Evolutionary conservation across 2,329 filamentous ascomycete genomes (phyloP), one percentile per base, ranked within the genome.

Genomic region (Colletotrichum karsti): DNA sequence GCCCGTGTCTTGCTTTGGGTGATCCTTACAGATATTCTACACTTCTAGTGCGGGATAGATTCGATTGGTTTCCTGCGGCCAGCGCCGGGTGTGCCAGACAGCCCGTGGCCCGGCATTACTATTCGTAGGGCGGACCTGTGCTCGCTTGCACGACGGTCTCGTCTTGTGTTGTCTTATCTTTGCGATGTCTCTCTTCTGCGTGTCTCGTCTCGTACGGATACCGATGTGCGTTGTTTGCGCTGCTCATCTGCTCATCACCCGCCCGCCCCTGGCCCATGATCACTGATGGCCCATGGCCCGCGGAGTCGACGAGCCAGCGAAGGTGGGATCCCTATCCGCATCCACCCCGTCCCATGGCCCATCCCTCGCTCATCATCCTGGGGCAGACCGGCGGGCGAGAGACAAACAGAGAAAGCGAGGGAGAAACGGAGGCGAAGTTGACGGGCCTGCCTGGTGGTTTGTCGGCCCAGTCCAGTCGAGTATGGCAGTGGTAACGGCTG

Each of bases 21-120:
- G 22, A 62, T 56, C 63, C 57, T 62, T 63, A 50, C 63, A 66
- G 41, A 63, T 50, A 37, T 42, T 63, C 58, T 42, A 66, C 58
- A 56, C 7, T 46, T 63, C 20, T 30, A 24, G 63, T 42, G 22
- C 33, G 26, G 58, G 13, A 55, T 56, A 41, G 39, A 48, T 66
- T 28, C n/a, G 12, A 30, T 35, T 50, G 6, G 58, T 10, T 28
- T 58, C 55, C 39, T 48, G 55, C 41, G 20, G 28, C 26, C 26
- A 20, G 28, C 33, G 22, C 26, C 35, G 18, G 39, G 50, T 53
- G 28, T 42, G n/a, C 18, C n/a, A 20, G 39, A 20, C n/a, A 42
- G 39, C 30, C 50, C 12, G 50, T 53, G 50, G 30, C 18, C 50
- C 46, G 35, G 26, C 33, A 53, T 33, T 22, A 15, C 18, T 30